Base-by-base conservation (phyloP, 148 eudicot genomes). In the Pharnaceum exiguum region DNA sequence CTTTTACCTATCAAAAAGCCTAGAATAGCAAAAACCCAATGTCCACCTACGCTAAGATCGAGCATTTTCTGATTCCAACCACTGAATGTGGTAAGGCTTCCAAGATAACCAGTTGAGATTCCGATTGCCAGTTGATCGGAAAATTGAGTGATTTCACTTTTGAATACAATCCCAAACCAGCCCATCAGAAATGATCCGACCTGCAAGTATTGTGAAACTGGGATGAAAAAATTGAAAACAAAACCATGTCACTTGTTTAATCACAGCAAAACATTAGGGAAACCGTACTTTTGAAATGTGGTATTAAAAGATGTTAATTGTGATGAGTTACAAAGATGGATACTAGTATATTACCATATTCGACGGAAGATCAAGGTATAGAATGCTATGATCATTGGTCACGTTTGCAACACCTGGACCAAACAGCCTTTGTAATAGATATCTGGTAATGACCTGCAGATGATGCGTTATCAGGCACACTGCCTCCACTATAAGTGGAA, bases 101-200 rank as follows among this genome's bases (percentile, higher is more conserved):
- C 99, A n/a, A 93, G 67, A 71, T 85, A 93, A 63, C 99, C 99
- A 55, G 95, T 93, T 27, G 96, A 52, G 16, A 93, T 46, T 27
- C 98, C 98, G 59, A 83, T 66, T 16, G 85, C 95, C 48, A 93
- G 75, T 40, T 83, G 72, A 39, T 83, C 80, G 1, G 90, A 83
- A 18, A 79, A 6, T 29, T 63, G 57, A 59, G 82, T 27, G 47
- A 93, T 79, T 52, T 85, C 71, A 57, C 69, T 72, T 75, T 93
- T 88, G 59, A 88, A 93, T 42, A 85, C 91, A 45, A 86, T 68
- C 15, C 99, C 99, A n/a, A 78, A 76, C 99, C 99, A 93, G 26
- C 99, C 99, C 99, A 93, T 93, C 51, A 93, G 80, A 79, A 85
- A 93, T 15, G 95, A 93, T 53, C 96, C 99, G 38, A 91, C 79